These are phyloP conservation scores for Gynochthodes officinalis DNA, from an alignment of 257 asterid species.

Conservation along the genomic window DNA sequence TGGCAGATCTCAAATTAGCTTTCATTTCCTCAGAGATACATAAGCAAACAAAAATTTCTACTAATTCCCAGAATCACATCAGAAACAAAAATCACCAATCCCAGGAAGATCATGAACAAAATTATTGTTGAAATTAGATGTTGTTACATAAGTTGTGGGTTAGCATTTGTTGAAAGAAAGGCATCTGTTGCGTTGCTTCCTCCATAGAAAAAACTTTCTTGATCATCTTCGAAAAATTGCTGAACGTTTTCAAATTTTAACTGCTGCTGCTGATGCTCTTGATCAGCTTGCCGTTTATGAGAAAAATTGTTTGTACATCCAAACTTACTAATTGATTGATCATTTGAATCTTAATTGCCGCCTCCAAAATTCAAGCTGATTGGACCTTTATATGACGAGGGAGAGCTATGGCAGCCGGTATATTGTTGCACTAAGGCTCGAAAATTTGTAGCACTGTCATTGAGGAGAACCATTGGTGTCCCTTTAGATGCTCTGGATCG, in stretches of 20 bases:
- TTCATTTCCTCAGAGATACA: too few relatives aligned
- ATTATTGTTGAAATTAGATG: neutral
- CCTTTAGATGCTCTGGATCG: slow-evolving; percentile 30
- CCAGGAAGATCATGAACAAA: neutral
- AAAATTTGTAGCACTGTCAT: slow-evolving; percentile 22
- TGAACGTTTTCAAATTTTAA: neutral
- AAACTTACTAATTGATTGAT: neutral
- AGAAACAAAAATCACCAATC: slow-evolving; percentile 2
- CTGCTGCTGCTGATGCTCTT: too few relatives aligned
- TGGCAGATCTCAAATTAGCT: too few relatives aligned
- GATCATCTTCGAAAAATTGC: neutral
- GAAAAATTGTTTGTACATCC: neutral
- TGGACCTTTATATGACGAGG: slow-evolving; percentile 42
- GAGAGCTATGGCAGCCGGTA: slow-evolving; percentile 49
- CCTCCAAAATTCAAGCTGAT: slow-evolving; percentile 52
- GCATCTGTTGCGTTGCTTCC: neutral
- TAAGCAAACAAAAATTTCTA: too few relatives aligned
- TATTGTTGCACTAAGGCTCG: slow-evolving; percentile 46
- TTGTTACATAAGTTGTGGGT: slow-evolving; percentile 2
- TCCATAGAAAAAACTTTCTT: neutral
- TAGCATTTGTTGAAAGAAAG: neutral
- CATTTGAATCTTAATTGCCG: neutral
- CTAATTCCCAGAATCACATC: too few relatives aligned
- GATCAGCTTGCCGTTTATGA: neutral
- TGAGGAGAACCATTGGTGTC: slow-evolving; percentile 26